Conservation (phyloP, 2,329 filamentous ascomycete species). For the Cladophialophora psammophila region DNA sequence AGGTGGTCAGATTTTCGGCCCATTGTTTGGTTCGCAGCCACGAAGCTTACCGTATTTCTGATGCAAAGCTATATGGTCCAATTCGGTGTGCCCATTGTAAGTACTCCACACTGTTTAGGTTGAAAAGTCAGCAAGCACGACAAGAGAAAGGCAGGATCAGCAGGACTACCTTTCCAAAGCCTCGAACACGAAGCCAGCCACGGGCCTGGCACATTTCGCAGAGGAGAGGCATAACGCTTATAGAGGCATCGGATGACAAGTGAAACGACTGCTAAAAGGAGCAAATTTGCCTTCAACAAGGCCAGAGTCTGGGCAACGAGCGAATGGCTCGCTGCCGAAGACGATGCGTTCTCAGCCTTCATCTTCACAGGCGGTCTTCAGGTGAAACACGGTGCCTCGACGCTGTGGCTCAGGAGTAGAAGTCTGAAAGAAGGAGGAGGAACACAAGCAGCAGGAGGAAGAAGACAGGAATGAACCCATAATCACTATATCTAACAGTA, state of each 20-base stretch:
- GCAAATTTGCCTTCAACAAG: constrained; percentile 30
- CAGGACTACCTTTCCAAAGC: constrained; percentile 45
- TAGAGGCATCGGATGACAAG: constrained; percentile 31
- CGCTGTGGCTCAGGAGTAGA: not conserved
- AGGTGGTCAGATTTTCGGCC: constrained; percentile 9
- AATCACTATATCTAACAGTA: not conserved
- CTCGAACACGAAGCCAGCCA: constrained; percentile 50
- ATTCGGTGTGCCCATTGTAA: constrained; percentile 49
- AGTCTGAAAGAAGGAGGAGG: not conserved
- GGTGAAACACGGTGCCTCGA: not conserved
- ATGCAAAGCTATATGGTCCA: constrained; percentile 48
- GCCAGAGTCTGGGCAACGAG: constrained; percentile 26
- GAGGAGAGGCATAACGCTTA: constrained; percentile 56
- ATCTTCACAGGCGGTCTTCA: constrained; percentile 4
- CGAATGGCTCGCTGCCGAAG: constrained; percentile 16
- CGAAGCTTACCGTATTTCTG: constrained; percentile 44
- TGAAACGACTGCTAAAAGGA: constrained; percentile 25
- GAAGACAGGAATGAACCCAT: constrained; percentile 4
- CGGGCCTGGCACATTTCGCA: constrained; percentile 52
- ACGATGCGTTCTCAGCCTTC: constrained; percentile 15
- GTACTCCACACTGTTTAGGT: constrained; percentile 46
- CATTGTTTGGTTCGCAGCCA: not conserved
- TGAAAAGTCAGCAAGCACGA: not conserved
- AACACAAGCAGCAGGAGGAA: not conserved
- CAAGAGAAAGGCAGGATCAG: not conserved